These are phyloP conservation scores for Micractinium conductrix DNA, from an alignment of 139 green algal genomes.

Conservation along the genomic window DNA sequence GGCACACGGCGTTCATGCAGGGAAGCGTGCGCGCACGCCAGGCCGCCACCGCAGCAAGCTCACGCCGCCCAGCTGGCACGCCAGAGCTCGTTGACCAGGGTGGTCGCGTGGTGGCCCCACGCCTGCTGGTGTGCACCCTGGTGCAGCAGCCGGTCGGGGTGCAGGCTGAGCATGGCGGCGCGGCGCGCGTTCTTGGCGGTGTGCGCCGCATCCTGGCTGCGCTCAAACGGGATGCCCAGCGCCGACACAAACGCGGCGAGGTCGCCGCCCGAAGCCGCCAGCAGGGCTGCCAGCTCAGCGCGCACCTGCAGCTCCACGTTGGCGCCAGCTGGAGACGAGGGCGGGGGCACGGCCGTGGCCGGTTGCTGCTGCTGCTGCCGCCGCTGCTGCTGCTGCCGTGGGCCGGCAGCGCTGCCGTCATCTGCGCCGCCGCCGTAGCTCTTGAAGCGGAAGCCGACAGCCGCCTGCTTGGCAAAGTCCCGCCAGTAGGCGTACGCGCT, in stretches of 20 bases:
- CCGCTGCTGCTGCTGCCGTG: not conserved
- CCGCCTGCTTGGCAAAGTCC: not conserved
- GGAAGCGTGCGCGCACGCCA: not conserved
- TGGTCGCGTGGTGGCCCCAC: constrained; percentile 4
- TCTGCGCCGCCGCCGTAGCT: not conserved
- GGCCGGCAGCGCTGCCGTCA: not conserved
- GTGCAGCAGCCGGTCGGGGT: constrained; percentile 21
- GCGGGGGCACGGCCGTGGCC: no score
- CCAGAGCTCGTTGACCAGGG: constrained; percentile 16
- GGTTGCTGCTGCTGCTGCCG: not conserved
- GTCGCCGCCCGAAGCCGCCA: constrained; percentile 12
- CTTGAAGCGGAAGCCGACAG: not conserved
- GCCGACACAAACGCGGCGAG: constrained; percentile 7
- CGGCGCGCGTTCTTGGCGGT: not conserved
- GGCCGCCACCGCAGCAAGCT: not conserved
- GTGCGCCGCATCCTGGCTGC: not conserved
- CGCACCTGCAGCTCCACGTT: constrained; percentile 17
- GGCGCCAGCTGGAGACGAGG: not conserved
- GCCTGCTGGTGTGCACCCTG: not conserved
- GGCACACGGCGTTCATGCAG: no score
- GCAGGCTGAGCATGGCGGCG: constrained; percentile 18
- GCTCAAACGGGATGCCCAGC: constrained; percentile 13
- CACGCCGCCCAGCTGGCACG: not conserved
- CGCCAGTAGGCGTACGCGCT: constrained; percentile 1
- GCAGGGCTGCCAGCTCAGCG: constrained; percentile 10